A percentile compares a stretch with the other conserved stretches of the same genome.
Conservation (phyloP, 2,329 filamentous ascomycete genomes). For the Diatrype stigma region DNA sequence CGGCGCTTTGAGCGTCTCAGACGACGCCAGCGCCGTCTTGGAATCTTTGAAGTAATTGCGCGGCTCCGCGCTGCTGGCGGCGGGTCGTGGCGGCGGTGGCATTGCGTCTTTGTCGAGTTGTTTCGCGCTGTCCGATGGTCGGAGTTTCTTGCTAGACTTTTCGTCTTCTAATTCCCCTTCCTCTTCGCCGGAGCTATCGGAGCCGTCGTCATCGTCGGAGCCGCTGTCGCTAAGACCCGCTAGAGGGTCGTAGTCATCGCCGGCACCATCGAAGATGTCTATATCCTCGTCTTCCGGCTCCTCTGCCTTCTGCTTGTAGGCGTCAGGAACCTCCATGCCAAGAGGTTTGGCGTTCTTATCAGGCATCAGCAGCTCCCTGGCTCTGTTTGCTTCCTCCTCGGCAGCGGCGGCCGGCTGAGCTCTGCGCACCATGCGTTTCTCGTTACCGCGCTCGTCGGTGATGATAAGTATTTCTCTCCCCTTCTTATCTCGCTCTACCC, state of each 20-base stretch:
- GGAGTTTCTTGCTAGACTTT: constrained; percentile 17
- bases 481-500: constrained; percentile 57
- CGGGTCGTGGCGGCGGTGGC: constrained; percentile 42
- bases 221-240: constrained; percentile 48
- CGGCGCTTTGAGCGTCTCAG: constrained; percentile 46
- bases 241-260: constrained; percentile 64
- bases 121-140: constrained; percentile 14
- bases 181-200: constrained; percentile 32
- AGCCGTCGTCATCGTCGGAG: constrained; percentile 37
- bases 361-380: constrained; percentile 43
- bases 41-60: constrained; percentile 62
- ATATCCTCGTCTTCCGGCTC: constrained; percentile 52
- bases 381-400: constrained; percentile 30
- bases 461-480: constrained; percentile 63
- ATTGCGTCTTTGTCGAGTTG: constrained; percentile 31
- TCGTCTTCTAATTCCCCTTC: no score
- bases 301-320: constrained; percentile 45
- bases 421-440: constrained; percentile 61
- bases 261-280: constrained; percentile 63
- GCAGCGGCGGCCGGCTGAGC: constrained; percentile 34
- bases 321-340: constrained; percentile 63
- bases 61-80: constrained; percentile 29
- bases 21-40: constrained; percentile 50
- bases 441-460: constrained; percentile 61
- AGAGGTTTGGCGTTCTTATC: constrained; percentile 54